These are phyloP conservation scores for Populus deltoides DNA, from an alignment of 345 rosid genomes.

Conservation along the genomic window DNA sequence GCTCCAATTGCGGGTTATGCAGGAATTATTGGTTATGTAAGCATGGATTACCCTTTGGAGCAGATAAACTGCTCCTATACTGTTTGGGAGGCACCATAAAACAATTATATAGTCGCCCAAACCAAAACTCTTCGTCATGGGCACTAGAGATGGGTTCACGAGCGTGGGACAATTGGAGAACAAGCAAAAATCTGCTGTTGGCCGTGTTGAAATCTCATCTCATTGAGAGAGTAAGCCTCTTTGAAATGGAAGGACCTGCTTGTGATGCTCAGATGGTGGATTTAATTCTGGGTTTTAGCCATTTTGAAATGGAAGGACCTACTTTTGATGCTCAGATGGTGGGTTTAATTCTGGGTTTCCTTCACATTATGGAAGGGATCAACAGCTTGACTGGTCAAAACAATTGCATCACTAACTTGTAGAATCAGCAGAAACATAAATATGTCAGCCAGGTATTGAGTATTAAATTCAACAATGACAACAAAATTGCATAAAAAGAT, in stretches of 20 bases:
- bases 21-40: constrained; percentile 12
- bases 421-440: background rate
- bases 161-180: constrained; percentile 12
- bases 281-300: constrained; percentile 10
- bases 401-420: background rate
- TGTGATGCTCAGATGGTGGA: constrained; percentile 19
- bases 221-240: constrained; percentile 10
- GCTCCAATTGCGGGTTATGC: constrained; percentile 24
- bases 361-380: background rate
- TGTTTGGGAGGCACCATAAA: constrained; percentile 11
- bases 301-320: constrained; percentile 21
- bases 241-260: constrained; percentile 16
- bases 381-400: background rate
- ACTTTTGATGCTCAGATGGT: constrained; percentile 13
- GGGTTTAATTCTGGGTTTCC: constrained; percentile 2
- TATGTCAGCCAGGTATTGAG: too few species aligned
- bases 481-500: background rate
- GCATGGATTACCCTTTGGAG: constrained; percentile 19
- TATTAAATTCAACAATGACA: background rate
- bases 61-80: background rate
- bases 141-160: constrained; percentile 19
- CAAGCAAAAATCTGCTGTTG: constrained; percentile 12
- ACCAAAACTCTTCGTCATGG: constrained; percentile 19
- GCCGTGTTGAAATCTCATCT: constrained; percentile 11
- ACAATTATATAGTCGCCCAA: constrained; percentile 13